phyloP scores from a whole-genome alignment of 208 protist genomes.

The Zelonia costaricensis region DNA sequence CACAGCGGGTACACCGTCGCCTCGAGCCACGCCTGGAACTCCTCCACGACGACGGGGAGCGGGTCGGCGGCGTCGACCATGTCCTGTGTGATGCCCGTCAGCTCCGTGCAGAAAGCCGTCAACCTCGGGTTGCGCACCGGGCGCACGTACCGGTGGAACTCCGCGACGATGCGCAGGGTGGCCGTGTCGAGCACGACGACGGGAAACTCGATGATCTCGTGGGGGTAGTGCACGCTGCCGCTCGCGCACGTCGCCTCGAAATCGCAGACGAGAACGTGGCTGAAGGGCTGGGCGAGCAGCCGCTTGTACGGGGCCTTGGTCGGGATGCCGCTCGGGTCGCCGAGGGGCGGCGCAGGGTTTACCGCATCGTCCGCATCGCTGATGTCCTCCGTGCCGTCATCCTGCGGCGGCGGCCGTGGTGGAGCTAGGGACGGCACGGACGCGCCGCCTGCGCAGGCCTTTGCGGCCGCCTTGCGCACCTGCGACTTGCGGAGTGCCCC shows the following conservation, averaged over 20 bases:
- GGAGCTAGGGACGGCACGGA: too few relatives aligned
- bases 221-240: constrained; percentile 58
- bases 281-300: constrained; percentile 75
- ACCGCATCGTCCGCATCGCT: neutral
- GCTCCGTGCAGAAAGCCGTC: constrained; percentile 91
- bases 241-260: constrained; percentile 93
- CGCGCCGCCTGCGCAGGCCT: constrained; percentile 20
- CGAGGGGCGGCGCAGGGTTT: constrained; percentile 6
- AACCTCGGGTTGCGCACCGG: constrained; percentile 79
- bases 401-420: neutral
- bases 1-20: constrained; percentile 74
- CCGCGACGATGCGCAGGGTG: constrained; percentile 59
- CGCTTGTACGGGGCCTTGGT: constrained; percentile 32
- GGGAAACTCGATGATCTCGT: constrained; percentile 98
- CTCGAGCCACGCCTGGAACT: constrained; percentile 70
- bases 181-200: constrained; percentile 88
- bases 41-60: constrained; percentile 57
- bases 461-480: constrained; percentile 32
- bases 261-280: constrained; percentile 91
- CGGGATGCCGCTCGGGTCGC: constrained; percentile 30
- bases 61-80: constrained; percentile 78
- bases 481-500: constrained; percentile 28
- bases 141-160: constrained; percentile 92
- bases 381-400: neutral
- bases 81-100: constrained; percentile 96